A percentile compares a stretch with the other conserved stretches of the same genome.
These are phyloP conservation scores for Mycena venus DNA, from an alignment of 768 basidiomycete genomes.

Conservation along the genomic window DNA sequence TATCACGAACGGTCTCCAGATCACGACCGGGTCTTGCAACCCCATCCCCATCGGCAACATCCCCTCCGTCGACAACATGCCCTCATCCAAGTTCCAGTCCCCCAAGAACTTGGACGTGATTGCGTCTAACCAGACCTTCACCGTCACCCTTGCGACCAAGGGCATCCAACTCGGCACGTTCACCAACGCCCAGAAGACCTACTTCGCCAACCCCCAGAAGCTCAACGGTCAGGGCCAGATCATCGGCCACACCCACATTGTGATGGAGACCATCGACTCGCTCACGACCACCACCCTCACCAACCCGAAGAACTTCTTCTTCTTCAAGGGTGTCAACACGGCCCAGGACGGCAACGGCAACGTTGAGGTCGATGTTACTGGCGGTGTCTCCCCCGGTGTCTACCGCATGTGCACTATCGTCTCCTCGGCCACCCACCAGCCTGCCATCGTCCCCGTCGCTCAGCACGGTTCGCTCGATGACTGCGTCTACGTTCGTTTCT, in stretches of 20 bases:
- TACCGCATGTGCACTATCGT: constrained; percentile 75
- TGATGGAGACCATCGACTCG: constrained; percentile 62
- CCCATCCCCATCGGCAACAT: constrained; percentile 70
- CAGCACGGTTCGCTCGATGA: constrained; percentile 76
- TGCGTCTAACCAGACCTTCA: constrained; percentile 61
- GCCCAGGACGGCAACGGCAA: constrained; percentile 59
- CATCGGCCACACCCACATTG: constrained; percentile 71
- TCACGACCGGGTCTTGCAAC: constrained; percentile 70
- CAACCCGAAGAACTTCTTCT: constrained; percentile 65
- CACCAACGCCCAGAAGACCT: constrained; percentile 66
- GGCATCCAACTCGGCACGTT: constrained; percentile 67
- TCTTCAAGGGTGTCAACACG: constrained; percentile 68
- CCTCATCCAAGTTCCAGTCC: constrained; percentile 60
- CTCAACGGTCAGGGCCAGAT: constrained; percentile 65
- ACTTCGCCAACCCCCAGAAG: constrained; percentile 71
- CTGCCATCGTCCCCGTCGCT: constrained; percentile 67
- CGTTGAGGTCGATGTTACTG: constrained; percentile 63
- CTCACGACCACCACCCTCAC: constrained; percentile 59
- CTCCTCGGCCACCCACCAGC: constrained; percentile 70
- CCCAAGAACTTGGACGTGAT: constrained; percentile 62
- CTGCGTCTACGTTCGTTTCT: constrained; percentile 64
- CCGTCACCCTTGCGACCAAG: constrained; percentile 61
- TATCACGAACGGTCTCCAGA: constrained; percentile 68
- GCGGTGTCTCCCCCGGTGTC: constrained; percentile 68
- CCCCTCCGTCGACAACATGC: constrained; percentile 59